phyloP scores from a whole-genome alignment of 2,329 filamentous ascomycete genomes.

The Acrocalymma vagum region DNA sequence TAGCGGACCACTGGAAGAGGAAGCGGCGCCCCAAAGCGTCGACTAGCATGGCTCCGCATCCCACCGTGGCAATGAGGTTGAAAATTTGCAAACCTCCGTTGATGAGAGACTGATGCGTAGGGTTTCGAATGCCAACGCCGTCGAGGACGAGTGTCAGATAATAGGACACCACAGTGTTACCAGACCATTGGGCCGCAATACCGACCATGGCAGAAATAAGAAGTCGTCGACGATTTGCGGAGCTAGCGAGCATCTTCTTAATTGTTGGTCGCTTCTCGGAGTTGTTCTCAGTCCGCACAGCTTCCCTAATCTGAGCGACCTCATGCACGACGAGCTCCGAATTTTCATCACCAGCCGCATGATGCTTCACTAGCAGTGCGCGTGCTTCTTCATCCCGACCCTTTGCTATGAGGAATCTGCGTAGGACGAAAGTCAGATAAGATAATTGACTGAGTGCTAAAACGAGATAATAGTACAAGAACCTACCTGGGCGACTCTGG shows the following conservation, averaged over 20 bases:
- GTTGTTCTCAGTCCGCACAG: too few relatives aligned
- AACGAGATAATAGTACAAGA: too few relatives aligned
- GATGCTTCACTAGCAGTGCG: constrained; percentile 62
- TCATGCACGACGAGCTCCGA: constrained; percentile 6
- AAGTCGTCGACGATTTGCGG: too few relatives aligned
- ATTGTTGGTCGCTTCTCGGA: too few relatives aligned
- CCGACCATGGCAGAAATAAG: too few relatives aligned
- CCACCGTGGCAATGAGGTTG: constrained; percentile 44
- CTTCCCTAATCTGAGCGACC: constrained; percentile 9
- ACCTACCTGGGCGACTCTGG: too few relatives aligned
- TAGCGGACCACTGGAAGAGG: constrained; percentile 51
- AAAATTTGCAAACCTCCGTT: constrained; percentile 48
- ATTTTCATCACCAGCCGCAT: constrained; percentile 53
- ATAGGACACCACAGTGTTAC: too few relatives aligned
- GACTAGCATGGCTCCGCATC: constrained; percentile 48
- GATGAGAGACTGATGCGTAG: constrained; percentile 43
- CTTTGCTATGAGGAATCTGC: constrained; percentile 63
- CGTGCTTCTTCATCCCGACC: constrained; percentile 62
- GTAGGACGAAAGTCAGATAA: too few relatives aligned
- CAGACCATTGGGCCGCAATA: too few relatives aligned
- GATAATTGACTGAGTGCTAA: too few relatives aligned
- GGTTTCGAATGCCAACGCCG: constrained; percentile 44
- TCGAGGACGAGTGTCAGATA: constrained; percentile 45
- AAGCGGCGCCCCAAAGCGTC: constrained; percentile 52
- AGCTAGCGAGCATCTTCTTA: too few relatives aligned